phyloP scores from a whole-genome alignment of 257 asterid species.

The Coffea canephora region DNA sequence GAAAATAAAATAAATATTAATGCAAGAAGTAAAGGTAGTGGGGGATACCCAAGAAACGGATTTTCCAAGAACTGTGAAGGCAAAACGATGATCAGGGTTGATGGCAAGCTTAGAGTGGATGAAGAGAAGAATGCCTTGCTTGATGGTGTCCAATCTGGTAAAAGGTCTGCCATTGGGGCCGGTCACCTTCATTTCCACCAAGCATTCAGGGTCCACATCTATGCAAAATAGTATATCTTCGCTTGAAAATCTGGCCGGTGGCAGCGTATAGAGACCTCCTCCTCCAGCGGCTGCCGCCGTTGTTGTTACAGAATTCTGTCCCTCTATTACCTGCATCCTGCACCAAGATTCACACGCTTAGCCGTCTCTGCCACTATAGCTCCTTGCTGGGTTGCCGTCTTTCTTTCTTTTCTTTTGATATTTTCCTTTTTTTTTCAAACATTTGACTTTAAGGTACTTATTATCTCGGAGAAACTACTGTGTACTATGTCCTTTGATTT shows the following conservation, averaged over 20 bases:
- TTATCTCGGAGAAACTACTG: background rate
- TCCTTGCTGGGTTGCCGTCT: background rate
- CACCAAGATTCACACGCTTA: background rate
- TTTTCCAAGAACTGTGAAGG: slow-evolving; percentile 64
- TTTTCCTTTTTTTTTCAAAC: background rate
- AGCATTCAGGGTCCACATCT: slow-evolving; percentile 78
- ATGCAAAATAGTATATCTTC: slow-evolving; percentile 93
- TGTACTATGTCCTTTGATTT: background rate
- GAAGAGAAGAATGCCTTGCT: slow-evolving; percentile 75
- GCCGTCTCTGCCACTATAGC: background rate
- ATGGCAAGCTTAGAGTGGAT: slow-evolving; percentile 78
- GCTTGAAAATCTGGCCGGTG: slow-evolving; percentile 40
- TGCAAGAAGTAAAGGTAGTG: background rate
- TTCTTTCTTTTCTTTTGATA: background rate
- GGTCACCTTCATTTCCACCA: slow-evolving; percentile 70
- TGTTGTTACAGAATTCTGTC: slow-evolving; percentile 30
- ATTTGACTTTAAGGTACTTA: background rate
- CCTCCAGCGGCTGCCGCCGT: slow-evolving; percentile 26
- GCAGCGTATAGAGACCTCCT: slow-evolving; percentile 35
- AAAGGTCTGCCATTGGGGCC: slow-evolving; percentile 73
- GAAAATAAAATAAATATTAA: background rate
- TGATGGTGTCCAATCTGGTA: slow-evolving; percentile 75
- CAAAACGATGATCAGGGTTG: slow-evolving; percentile 88
- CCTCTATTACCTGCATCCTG: slow-evolving; percentile 47
- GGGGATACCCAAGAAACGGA: slow-evolving; percentile 61